Evolutionary conservation across 2,329 filamentous ascomycete species (phyloP), one percentile per base, ranked within the genome.

Genomic region (Arthroderma uncinatum): DNA sequence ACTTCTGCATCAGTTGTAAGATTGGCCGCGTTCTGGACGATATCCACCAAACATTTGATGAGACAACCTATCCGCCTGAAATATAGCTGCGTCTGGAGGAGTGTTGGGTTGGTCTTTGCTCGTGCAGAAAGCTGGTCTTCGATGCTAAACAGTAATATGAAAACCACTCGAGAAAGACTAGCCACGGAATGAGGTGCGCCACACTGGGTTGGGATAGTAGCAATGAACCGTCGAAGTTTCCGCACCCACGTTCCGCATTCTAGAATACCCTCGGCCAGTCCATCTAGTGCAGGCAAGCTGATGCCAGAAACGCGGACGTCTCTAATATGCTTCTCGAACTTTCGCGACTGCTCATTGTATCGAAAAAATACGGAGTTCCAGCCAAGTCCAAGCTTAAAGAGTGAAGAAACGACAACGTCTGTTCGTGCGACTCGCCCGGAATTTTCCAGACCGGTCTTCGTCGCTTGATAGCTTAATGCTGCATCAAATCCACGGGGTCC

Each of bases 1-100:
- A 86, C 74, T 23, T 80, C 74, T 57, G 85, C 82, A 59, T 89
- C 85, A 3, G 67, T 78, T 53, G 64, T 74, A 48, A 66, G 71
- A 58, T 47, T 77, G 74, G 59, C 80, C 73, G 64, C 78, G 77
- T 48, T 75, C 66, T 67, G 64, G 21, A 73, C 64, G 44, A 74
- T 70, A 44, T 67, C 65, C 28, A 68, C 66, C 21, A 75, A 57
- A 16, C 65, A 66, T 33, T 66, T 65, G 28, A 73, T 61, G 25
- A 75, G 57, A 54, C 72, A 71, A 1, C 68, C 67, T 56, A 63
- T 75, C 58, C 63, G 70, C 61, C 63, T 67, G 62, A 70, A 78
- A 58, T 69, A 63, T 39, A 66, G 71, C 62, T 62, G 71, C 10
- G 71, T 66, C 53, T 72, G 69, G 9, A 74, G 61, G 23, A 72